Evolutionary conservation across 768 basidiomycete genomes (phyloP).

Genomic region (Kwoniella botswanensis): DNA sequence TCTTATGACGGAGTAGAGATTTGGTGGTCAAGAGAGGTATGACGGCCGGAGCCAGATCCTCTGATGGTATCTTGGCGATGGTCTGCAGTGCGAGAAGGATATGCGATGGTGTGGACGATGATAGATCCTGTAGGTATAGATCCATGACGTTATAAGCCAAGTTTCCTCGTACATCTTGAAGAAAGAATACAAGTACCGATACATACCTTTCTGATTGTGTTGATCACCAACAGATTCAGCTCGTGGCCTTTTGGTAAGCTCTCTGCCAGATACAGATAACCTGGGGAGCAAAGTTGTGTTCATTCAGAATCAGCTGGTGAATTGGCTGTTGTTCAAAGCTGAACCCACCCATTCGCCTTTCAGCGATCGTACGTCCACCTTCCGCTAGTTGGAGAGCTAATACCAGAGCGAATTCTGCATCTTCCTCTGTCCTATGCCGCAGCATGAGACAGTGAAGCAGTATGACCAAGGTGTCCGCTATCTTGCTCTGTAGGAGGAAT

Average conservation of each 20-base stretch:
- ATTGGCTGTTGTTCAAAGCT: background rate
- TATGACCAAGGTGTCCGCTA: conserved; percentile 42
- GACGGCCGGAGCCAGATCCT: conserved; percentile 44
- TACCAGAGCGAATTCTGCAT: conserved; percentile 37
- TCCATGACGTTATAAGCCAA: background rate
- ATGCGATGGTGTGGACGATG: conserved; percentile 19
- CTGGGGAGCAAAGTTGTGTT: conserved; percentile 10
- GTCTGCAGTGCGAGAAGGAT: conserved; percentile 40
- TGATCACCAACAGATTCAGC: conserved; percentile 46
- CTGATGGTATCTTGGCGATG: conserved; percentile 39
- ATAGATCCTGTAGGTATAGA: conserved; percentile 34
- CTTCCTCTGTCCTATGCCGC: conserved; percentile 16
- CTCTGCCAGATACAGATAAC: conserved; percentile 48
- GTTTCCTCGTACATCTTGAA: background rate
- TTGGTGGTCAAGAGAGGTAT: conserved; percentile 35
- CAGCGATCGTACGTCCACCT: conserved; percentile 30
- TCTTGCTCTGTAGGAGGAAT: conserved; percentile 25
- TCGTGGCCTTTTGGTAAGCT: conserved; percentile 41
- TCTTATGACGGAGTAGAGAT: conserved; percentile 32
- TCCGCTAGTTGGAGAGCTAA: conserved; percentile 42
- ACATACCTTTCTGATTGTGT: conserved; percentile 51
- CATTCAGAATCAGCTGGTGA: background rate
- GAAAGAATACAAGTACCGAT: background rate
- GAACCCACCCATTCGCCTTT: conserved; percentile 45
- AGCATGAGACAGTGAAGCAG: conserved; percentile 38